These are phyloP conservation scores for Kazachstania sp. DNA, from an alignment of 1,139 yeast genomes.

Conservation along the genomic window DNA sequence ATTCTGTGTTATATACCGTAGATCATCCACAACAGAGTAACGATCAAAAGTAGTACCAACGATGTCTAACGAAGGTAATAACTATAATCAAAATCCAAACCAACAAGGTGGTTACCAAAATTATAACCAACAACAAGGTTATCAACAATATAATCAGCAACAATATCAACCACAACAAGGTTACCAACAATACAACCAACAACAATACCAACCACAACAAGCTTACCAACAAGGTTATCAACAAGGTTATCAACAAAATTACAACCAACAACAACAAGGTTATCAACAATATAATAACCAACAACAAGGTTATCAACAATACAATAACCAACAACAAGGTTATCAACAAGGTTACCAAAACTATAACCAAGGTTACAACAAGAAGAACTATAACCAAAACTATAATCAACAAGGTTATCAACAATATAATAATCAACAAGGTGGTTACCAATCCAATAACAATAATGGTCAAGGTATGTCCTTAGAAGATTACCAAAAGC, in stretches of 20 bases:
- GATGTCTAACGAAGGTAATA: conserved; percentile 26
- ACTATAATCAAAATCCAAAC: conserved; percentile 11
- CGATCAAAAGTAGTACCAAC: neutral
- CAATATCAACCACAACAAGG: conserved; percentile 10
- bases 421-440: conserved; percentile 9
- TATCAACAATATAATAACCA: no score
- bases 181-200: conserved; percentile 19
- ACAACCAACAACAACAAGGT: conserved; percentile 12
- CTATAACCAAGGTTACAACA: conserved; percentile 15
- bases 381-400: conserved; percentile 12
- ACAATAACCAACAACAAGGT: conserved; percentile 22
- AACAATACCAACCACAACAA: conserved; percentile 15
- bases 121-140: conserved; percentile 14
- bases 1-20: neutral
- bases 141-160: conserved; percentile 6
- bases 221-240: conserved; percentile 19
- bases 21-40: neutral
- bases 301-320: no score
- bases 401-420: conserved; percentile 16
- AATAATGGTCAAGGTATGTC: conserved; percentile 59
- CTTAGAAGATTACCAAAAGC: conserved; percentile 78
- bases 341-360: conserved; percentile 17
- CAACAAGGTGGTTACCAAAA: conserved; percentile 24
- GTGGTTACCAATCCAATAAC: conserved; percentile 18
- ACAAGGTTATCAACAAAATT: conserved; percentile 23